A percentile compares a stretch with the other conserved stretches of the same genome.
These are phyloP conservation scores for Papiliotrema flavescens DNA, from an alignment of 1,284 basidiomycete species.

Conservation along the genomic window DNA sequence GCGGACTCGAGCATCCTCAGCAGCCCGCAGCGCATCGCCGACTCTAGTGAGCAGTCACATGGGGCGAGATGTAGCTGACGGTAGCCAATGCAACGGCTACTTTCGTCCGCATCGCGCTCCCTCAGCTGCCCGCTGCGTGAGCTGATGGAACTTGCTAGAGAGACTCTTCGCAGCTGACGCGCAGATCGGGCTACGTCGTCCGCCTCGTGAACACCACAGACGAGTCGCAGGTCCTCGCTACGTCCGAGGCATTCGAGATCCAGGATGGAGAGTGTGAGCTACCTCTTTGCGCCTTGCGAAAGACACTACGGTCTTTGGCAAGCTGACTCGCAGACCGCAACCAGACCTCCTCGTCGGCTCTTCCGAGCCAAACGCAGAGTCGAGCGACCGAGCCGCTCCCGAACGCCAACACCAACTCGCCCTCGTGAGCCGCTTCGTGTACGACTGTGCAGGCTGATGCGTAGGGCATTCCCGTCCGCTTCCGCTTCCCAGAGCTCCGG, in stretches of 20 bases:
- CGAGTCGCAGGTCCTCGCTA: conserved; percentile 50
- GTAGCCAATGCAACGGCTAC: conserved; percentile 31
- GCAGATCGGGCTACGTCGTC: conserved; percentile 49
- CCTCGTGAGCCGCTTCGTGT: background rate
- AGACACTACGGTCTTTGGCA: too few relatives aligned
- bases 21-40: conserved; percentile 37
- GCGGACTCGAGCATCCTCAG: conserved; percentile 23
- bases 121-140: conserved; percentile 21
- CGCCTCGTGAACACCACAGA: conserved; percentile 53
- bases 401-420: background rate
- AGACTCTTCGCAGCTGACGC: background rate
- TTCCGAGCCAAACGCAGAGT: background rate
- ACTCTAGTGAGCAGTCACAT: conserved; percentile 31
- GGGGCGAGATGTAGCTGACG: background rate
- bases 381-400: background rate
- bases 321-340: background rate
- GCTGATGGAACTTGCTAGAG: conserved; percentile 1
- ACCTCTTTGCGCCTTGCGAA: too few relatives aligned
- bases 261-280: conserved; percentile 33
- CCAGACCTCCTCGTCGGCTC: background rate
- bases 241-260: conserved; percentile 50
- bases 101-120: conserved; percentile 30
- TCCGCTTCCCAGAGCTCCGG: background rate
- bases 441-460: background rate
- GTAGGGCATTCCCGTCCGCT: background rate